Percentiles rank a stretch among this genome's conserved stretches.
Conservation (phyloP, 192 early-diverging fungal genomes). For the Podila clonocystis region DNA sequence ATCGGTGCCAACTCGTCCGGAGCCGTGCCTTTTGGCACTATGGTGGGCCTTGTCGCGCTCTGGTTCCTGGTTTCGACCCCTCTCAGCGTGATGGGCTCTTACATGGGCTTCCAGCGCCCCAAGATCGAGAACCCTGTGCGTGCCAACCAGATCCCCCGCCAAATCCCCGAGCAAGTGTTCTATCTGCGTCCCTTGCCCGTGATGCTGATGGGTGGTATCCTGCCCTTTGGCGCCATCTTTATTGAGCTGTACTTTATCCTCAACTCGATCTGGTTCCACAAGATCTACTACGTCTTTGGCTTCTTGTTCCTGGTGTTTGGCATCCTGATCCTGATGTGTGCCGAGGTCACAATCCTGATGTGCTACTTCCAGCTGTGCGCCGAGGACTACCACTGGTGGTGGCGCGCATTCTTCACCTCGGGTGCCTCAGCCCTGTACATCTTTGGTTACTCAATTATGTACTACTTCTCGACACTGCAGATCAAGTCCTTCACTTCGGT, state of each 20-base stretch:
- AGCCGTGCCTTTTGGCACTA: conserved; percentile 89
- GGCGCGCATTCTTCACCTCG: conserved; percentile 88
- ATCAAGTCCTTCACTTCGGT: conserved; percentile 83
- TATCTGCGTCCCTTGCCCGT: conserved; percentile 79
- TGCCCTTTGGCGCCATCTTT: conserved; percentile 94
- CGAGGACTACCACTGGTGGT: conserved; percentile 89
- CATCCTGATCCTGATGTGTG: conserved; percentile 84
- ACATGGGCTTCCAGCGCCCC: conserved; percentile 72
- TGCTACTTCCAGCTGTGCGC: conserved; percentile 92
- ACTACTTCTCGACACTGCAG: conserved; percentile 81
- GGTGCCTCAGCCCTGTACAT: conserved; percentile 90
- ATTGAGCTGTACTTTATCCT: conserved; percentile 98
- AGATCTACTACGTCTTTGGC: conserved; percentile 94
- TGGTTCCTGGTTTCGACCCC: conserved; percentile 89
- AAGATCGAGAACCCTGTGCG: conserved; percentile 82
- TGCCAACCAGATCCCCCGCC: conserved; percentile 94
- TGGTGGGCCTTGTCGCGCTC: conserved; percentile 83
- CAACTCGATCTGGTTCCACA: conserved; percentile 93
- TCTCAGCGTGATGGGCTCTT: conserved; percentile 82
- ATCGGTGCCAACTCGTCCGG: conserved; percentile 83
- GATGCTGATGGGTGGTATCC: conserved; percentile 82
- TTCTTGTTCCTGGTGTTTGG: conserved; percentile 91
- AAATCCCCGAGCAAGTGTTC: conserved; percentile 89
- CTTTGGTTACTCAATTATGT: conserved; percentile 89
- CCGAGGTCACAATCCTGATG: conserved; percentile 87